Evolutionary conservation across 192 early-diverging fungal species (phyloP), one percentile per base, ranked within the genome.

Genomic region (Linnemannia hyalina): DNA sequence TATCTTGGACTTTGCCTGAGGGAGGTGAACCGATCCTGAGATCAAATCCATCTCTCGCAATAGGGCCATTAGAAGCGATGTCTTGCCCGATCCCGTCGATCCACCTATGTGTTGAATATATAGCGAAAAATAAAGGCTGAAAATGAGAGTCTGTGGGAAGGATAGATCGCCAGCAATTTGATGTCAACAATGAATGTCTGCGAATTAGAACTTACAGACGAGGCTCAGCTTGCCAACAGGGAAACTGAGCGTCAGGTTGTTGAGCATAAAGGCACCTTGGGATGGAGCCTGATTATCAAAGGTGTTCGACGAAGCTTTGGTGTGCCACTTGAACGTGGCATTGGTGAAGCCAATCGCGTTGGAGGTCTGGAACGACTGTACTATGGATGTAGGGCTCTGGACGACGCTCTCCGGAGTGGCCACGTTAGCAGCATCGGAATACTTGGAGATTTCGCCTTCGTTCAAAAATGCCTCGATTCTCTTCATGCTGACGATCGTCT

Each of bases 51-150:
- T 88, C 74, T 91, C 90, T 35, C 97, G 95, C 16, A 98, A 85
- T 3, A 98, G 90, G 15, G 96, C 96, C 54, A 96, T 80, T 32
- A 98, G 78, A 35, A 99, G 81, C 35, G 94, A 92, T 2, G 95
- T 94, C 82, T 99, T 99, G 47, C 98, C 98, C 8, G 94, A 91
- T 6, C 96, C 97, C 7, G 97, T 98, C 7, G 95, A 76, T 23
- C 98, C 98, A 40, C 89, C 89, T 90, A 68, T 18, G 47, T 41
- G 1, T 52, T 35, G 65, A 36, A 70, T 77, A 15, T 52, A 77
- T 40, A n/a, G 41, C 40, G 42, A 57, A 32, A 2, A 55, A 80
- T 57, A 16, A 20, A 36, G 22, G 3, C 18, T 6, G 35, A 74
- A 7, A 0, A 29, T 55, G 5, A 40, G 32, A 22, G 32, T 70